Evolutionary conservation across 257 asterid species (phyloP).

Genomic region (Solanum habrochaites): DNA sequence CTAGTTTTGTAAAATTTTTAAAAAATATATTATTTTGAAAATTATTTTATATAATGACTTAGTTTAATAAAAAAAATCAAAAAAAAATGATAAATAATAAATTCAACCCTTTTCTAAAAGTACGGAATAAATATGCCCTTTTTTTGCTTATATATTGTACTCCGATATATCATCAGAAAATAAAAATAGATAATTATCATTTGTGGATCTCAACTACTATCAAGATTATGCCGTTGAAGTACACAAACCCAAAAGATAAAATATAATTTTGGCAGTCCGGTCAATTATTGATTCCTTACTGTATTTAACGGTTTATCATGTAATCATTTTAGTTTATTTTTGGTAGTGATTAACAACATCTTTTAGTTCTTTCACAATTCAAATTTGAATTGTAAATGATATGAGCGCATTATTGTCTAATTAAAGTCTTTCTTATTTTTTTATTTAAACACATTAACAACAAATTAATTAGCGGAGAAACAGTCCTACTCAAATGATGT

Average conservation of each 20-base stretch:
- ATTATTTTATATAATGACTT: too few species aligned
- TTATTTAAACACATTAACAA: background rate
- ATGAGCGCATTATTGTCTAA: background rate
- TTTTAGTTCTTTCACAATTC: background rate
- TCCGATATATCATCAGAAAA: background rate
- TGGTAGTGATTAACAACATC: background rate
- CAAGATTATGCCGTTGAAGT: background rate
- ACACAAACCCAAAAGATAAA: background rate
- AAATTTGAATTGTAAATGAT: background rate
- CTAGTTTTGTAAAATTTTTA: too few species aligned
- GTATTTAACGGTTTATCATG: background rate
- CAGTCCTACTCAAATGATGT: background rate
- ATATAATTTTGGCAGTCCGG: background rate
- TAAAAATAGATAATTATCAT: background rate
- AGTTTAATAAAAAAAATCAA: too few species aligned
- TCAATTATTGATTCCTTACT: background rate
- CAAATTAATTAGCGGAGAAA: background rate
- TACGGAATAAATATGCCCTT: accelerated
- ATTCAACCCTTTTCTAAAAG: too few species aligned
- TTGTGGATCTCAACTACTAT: background rate
- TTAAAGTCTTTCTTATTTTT: background rate
- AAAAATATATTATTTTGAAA: too few species aligned
- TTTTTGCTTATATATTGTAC: background rate
- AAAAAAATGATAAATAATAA: too few species aligned
- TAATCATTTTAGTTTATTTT: background rate